Base-by-base conservation (phyloP, 2,329 filamentous ascomycete species). In the Botrytis galanthina region DNA sequence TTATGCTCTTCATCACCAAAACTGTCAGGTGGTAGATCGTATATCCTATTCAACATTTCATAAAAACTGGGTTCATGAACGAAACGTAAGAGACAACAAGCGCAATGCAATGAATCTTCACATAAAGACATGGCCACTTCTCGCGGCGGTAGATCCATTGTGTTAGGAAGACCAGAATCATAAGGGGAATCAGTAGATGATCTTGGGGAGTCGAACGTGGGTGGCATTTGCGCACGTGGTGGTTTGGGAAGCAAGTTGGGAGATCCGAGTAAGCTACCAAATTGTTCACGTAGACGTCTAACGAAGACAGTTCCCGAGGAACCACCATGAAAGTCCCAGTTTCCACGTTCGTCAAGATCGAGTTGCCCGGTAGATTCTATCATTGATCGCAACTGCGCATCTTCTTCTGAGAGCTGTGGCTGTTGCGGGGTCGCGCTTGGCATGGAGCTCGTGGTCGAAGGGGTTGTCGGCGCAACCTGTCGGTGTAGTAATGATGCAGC, bases 261-360 rank as follows among this genome's bases (percentile, higher is more conserved):
- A 59, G 88, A 87, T 32, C 91, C 91, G 66, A 96, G 87, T 76
- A 96, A 86, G 75, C 91, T 90, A 62, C 93, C 92, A 77, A 98
- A 93, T 80, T 97, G 92, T 79, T 97, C 93, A 79, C 94, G 92
- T 87, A 99, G 91, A 72, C 93, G 90, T 76, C 90, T 89, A 78
- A 98, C 87, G 81, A 98, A 99, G 75, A 95, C 93, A 61, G 95
- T 88, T 4, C 95, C 95, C 0, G 96, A 98, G 0, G 95, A 98
- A 76, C 93, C 92, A 66, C 96, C 96, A 80, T 97, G 94, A 79
- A 97, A 99, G 82, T 98, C 95, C 90, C 94, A 97, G 78, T 96
- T 90, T 60, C 95, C 95, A 78, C 91, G 90, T 78, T 98, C 95
- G 78, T 97, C 94, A 48, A 98, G 87, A 79, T 98, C 95, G 29